Evolutionary conservation across 768 basidiomycete species (phyloP).

Genomic region (Russula abietina): DNA sequence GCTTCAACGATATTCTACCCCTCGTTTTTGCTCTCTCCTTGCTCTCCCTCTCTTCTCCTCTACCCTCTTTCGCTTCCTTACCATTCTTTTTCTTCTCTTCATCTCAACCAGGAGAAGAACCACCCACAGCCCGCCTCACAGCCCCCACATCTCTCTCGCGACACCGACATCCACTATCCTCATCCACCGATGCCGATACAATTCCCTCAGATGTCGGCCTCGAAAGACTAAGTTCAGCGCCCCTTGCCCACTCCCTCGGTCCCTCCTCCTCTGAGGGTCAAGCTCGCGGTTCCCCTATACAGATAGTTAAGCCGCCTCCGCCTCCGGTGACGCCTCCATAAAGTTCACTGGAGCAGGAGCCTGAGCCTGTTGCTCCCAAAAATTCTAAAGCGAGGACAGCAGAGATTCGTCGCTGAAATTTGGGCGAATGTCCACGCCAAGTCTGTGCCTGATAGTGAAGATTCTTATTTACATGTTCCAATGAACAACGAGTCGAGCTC

Average conservation of each 20-base stretch:
- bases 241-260: constrained; percentile 3
- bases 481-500: constrained; percentile 27
- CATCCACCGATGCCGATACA: constrained; percentile 8
- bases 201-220: not conserved
- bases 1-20: not conserved
- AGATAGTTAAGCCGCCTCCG: not conserved
- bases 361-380: constrained; percentile 32
- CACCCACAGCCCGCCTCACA: constrained; percentile 16
- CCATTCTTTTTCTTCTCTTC: constrained; percentile 4
- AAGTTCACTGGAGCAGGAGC: constrained; percentile 23
- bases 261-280: constrained; percentile 11
- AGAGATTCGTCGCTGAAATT: constrained; percentile 55
- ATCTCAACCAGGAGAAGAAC: constrained; percentile 24
- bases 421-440: constrained; percentile 48
- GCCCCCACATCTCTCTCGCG: constrained; percentile 19
- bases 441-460: constrained; percentile 39
- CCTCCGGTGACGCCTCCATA: constrained; percentile 29
- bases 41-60: not conserved
- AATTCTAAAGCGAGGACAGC: constrained; percentile 43
- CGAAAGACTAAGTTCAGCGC: not conserved
- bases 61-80: constrained; percentile 7
- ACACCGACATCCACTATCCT: constrained; percentile 14
- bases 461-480: constrained; percentile 30
- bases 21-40: not conserved
- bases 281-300: not conserved